Evolutionary conservation across 2,329 filamentous ascomycete species (phyloP).

Genomic region (Metarhizium humberi): DNA sequence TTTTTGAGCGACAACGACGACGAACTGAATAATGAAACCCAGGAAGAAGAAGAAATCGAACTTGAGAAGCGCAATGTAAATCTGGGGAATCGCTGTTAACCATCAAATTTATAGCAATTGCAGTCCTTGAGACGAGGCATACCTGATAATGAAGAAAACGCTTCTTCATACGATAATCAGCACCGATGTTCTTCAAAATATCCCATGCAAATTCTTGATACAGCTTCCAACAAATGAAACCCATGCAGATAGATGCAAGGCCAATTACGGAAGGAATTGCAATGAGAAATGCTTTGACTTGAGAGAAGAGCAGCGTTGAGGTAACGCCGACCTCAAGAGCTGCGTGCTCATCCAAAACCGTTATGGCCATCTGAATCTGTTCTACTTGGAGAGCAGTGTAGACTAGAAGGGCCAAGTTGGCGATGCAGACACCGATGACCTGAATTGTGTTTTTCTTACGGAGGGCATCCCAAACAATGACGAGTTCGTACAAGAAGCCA

Average conservation of each 20-base stretch:
- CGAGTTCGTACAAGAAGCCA: conserved; percentile 84
- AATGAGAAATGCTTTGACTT: conserved; percentile 67
- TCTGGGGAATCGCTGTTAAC: conserved; percentile 39
- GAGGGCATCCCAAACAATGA: conserved; percentile 88
- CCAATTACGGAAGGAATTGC: conserved; percentile 80
- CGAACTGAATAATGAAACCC: conserved; percentile 94
- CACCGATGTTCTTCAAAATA: conserved; percentile 98
- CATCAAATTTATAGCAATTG: no score
- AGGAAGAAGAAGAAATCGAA: conserved; percentile 99
- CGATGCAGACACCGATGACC: conserved; percentile 86
- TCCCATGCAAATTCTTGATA: conserved; percentile 99
- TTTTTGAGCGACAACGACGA: conserved; percentile 72
- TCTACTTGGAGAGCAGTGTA: conserved; percentile 91
- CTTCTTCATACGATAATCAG: conserved; percentile 93
- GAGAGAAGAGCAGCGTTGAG: conserved; percentile 49
- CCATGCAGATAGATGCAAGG: conserved; percentile 62
- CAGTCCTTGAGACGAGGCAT: conserved; percentile 16
- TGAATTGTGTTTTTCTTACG: conserved; percentile 97
- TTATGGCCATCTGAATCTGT: conserved; percentile 72
- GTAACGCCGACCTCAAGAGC: conserved; percentile 31
- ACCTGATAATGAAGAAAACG: conserved; percentile 96
- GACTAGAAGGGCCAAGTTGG: conserved; percentile 83
- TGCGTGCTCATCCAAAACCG: conserved; percentile 33
- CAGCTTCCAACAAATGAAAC: conserved; percentile 80
- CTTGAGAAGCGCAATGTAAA: conserved; percentile 95